Base-by-base conservation (phyloP, 768 basidiomycete species). In the Termitomyces sp. region DNA sequence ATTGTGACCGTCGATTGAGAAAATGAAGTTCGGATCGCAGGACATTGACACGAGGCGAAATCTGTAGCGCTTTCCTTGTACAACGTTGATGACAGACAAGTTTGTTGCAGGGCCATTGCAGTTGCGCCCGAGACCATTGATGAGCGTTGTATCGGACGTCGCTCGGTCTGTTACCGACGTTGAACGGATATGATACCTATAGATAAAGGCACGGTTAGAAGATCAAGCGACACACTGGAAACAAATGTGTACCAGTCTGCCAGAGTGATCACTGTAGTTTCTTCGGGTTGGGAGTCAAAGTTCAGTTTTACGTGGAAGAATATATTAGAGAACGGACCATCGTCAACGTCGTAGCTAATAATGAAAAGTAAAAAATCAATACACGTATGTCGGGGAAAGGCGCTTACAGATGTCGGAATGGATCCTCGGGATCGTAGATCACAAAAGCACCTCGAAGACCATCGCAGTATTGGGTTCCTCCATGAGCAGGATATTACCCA, bases 1-100 rank as follows among this genome's bases (percentile, higher is more conserved):
- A 7, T 66, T 65, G 58, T 81, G 80, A n/a, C 71, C 70, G 59
- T 80, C 77, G 33, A 81, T 74, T 2, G 74, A 68, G 63, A 82
- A 80, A 40, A 66, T 66, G 61, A 71, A 79, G 36, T 65, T 67
- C 8, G 69, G 63, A 56, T 66, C 67, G 63, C 70, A 73, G 22
- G 69, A 67, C 46, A 70, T 60, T 35, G 67, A 68, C 40, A 75
- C 59, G 10, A 75, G 53, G 10, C 76, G 70, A 56, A 73, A 64
- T 22, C 74, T 70, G 55, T 75, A 77, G 9, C 76, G 66, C 54
- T 66, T 68, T 1, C 70, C 68, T 4, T 53, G 53, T 9, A 66
- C 54, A 24, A 78, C 78, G 10, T 66, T 68, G 46, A 75, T 63
- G 38, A 78, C 69, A 0, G 73, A 65, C 16, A 75, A 61, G 61